Conservation (phyloP, 2,329 filamentous ascomycete species). For the Tolypocladium sp. region DNA sequence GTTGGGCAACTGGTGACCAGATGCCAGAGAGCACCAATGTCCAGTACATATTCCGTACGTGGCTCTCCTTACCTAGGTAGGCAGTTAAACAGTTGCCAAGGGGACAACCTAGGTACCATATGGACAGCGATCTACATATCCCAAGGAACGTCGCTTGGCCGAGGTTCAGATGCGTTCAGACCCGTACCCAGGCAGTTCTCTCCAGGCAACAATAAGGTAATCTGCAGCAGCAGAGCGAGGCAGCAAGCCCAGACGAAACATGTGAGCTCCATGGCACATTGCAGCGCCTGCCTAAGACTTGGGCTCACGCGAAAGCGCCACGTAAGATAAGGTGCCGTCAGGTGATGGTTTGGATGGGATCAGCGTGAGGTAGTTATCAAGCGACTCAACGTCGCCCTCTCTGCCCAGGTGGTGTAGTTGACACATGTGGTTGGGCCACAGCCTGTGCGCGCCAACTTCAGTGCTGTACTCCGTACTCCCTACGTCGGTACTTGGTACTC, state of each 20-base stretch:
- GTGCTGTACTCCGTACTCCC: background rate
- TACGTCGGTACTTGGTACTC: too few species aligned
- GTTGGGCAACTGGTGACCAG: too few species aligned
- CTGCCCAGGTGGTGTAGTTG: background rate
- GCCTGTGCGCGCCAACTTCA: background rate
- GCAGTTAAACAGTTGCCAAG: too few species aligned
- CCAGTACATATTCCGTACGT: too few species aligned
- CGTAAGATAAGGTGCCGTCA: background rate
- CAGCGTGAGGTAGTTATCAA: background rate
- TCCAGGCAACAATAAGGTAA: background rate
- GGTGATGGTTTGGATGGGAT: background rate
- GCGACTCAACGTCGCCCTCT: background rate
- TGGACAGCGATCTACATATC: too few species aligned
- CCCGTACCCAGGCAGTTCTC: background rate
- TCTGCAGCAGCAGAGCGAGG: background rate
- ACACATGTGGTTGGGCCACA: background rate
- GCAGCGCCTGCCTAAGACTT: background rate
- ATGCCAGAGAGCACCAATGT: too few species aligned
- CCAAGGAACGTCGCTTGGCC: background rate
- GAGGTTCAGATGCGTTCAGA: background rate
- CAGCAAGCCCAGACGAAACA: background rate
- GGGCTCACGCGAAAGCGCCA: background rate
- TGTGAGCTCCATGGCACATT: background rate
- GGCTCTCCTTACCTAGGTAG: too few species aligned
- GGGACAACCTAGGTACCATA: too few species aligned